phyloP scores from a whole-genome alignment of 2,329 filamentous ascomycete species.

The Fusarium nisikadoi region DNA sequence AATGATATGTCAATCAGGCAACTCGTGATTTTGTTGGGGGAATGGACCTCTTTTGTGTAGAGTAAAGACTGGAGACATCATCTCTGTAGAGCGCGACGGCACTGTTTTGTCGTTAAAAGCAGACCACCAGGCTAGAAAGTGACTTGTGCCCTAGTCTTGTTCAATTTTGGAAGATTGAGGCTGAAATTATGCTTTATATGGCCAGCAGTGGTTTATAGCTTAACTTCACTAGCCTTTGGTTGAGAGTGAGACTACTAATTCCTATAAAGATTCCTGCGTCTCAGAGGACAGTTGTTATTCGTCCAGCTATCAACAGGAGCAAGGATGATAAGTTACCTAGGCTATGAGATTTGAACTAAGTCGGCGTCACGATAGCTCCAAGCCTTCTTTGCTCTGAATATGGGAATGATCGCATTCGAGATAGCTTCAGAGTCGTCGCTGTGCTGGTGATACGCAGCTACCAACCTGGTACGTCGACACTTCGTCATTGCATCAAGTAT shows the following conservation, averaged over 20 bases:
- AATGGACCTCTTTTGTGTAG: background rate
- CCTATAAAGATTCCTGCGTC: too few species aligned
- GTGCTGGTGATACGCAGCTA: background rate
- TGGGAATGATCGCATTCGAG: accelerated
- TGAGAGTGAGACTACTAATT: background rate
- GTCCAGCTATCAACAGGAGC: too few species aligned
- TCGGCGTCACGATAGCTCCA: background rate
- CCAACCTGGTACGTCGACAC: background rate
- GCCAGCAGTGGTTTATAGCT: accelerated
- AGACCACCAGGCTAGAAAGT: too few species aligned
- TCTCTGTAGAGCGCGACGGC: background rate
- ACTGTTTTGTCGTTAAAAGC: background rate
- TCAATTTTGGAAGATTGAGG: accelerated
- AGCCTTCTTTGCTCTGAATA: background rate
- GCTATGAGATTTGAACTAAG: background rate
- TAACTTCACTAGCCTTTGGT: background rate
- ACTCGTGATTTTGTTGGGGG: too few species aligned
- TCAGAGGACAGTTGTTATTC: background rate
- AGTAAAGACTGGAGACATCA: background rate
- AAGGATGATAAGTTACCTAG: background rate
- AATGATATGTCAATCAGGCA: accelerated
- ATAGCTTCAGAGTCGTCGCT: background rate
- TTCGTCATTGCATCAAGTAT: background rate
- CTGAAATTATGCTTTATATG: background rate
- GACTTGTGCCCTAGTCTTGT: accelerated